Evolutionary conservation across 352 stramenopile genomes (phyloP).

Genomic region (Pythium dissimile): DNA sequence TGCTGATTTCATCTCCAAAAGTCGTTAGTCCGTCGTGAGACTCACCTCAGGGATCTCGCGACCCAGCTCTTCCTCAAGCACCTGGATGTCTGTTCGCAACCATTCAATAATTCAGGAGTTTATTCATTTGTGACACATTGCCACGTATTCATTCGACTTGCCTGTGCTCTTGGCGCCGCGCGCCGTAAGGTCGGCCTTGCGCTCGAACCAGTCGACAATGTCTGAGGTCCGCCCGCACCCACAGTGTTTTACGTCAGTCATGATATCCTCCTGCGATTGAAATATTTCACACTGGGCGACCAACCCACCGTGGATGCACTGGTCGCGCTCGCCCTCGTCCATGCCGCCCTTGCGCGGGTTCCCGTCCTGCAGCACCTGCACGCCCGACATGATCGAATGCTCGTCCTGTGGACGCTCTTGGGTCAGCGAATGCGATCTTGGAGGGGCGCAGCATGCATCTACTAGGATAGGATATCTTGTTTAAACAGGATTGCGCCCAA

Average conservation of each 20-base stretch:
- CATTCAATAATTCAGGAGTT: background rate
- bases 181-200: slow-evolving; percentile 60
- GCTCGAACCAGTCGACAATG: slow-evolving; percentile 83
- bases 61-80: slow-evolving; percentile 62
- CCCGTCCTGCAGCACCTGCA: slow-evolving; percentile 67
- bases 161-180: slow-evolving; percentile 43
- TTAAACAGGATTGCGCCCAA: no score
- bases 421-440: background rate
- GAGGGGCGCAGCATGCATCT: no score
- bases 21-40: background rate
- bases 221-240: no score
- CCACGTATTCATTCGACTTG: no score
- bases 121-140: background rate
- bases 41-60: slow-evolving; percentile 53
- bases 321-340: slow-evolving; percentile 70
- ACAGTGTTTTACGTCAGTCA: background rate
- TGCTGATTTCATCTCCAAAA: background rate
- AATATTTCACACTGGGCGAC: background rate
- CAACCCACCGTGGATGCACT: slow-evolving; percentile 67
- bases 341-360: slow-evolving; percentile 78
- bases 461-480: no score
- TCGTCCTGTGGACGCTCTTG: no score
- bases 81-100: slow-evolving; percentile 53
- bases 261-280: background rate
- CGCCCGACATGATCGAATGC: slow-evolving; percentile 51